Evolutionary conservation across 2,329 filamentous ascomycete species (phyloP).

Genomic region (Penicillium decumbens): DNA sequence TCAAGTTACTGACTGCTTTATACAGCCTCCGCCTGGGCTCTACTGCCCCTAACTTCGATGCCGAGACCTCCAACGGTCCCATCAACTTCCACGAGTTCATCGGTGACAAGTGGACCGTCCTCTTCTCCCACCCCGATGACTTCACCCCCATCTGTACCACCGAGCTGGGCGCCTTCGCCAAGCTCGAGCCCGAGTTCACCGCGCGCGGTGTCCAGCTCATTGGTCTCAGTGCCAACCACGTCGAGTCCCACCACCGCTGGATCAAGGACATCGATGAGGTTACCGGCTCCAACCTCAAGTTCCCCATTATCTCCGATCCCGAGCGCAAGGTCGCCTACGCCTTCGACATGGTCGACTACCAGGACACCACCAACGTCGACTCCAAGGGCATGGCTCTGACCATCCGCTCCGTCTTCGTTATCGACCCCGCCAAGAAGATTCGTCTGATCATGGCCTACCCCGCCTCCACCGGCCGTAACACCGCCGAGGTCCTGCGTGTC

Average conservation of each 20-base stretch:
- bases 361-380: slow-evolving; percentile 76
- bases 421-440: slow-evolving; percentile 91
- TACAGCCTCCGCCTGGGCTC: slow-evolving; percentile 59
- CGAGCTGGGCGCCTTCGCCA: slow-evolving; percentile 89
- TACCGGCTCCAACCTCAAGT: slow-evolving; percentile 62
- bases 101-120: slow-evolving; percentile 63
- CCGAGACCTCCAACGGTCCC: slow-evolving; percentile 61
- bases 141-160: slow-evolving; percentile 96
- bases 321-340: slow-evolving; percentile 69
- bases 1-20: slow-evolving; percentile 8
- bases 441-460: slow-evolving; percentile 90
- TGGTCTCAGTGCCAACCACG: slow-evolving; percentile 77
- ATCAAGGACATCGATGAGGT: slow-evolving; percentile 84
- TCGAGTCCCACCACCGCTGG: slow-evolving; percentile 80
- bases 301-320: slow-evolving; percentile 80
- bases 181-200: slow-evolving; percentile 83
- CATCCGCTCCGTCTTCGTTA: slow-evolving; percentile 90
- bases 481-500: slow-evolving; percentile 71
- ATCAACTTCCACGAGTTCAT: slow-evolving; percentile 71
- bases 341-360: slow-evolving; percentile 81
- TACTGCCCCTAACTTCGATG: slow-evolving; percentile 64
- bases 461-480: slow-evolving; percentile 81
- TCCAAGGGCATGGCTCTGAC: slow-evolving; percentile 72
- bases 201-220: slow-evolving; percentile 88
- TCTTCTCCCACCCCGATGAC: slow-evolving; percentile 70